These are phyloP conservation scores for Globisporangium nunn DNA, from an alignment of 352 stramenopile species.

Conservation along the genomic window DNA sequence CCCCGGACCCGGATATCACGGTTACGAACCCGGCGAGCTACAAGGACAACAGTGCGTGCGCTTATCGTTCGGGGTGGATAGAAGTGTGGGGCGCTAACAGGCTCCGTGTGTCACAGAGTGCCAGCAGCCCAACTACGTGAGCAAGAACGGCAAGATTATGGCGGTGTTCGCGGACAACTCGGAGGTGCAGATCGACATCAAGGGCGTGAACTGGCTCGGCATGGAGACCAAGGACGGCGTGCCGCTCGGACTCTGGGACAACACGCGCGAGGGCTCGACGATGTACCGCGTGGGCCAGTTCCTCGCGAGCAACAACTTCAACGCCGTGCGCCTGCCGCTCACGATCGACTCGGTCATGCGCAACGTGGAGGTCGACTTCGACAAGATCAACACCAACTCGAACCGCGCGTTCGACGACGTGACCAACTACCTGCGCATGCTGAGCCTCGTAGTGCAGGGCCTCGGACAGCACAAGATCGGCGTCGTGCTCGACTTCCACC, in stretches of 20 bases:
- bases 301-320: conserved; percentile 73
- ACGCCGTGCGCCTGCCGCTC: conserved; percentile 67
- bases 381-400: conserved; percentile 82
- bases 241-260: conserved; percentile 76
- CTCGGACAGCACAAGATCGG: conserved; percentile 70
- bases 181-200: conserved; percentile 69
- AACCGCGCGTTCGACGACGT: conserved; percentile 57
- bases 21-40: conserved; percentile 72
- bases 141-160: conserved; percentile 67
- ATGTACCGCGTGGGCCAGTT: conserved; percentile 75
- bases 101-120: conserved; percentile 25
- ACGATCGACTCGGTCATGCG: conserved; percentile 63
- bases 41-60: conserved; percentile 37
- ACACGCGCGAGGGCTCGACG: conserved; percentile 66
- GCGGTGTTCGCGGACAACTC: conserved; percentile 43
- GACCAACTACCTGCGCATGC: conserved; percentile 60
- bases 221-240: conserved; percentile 71
- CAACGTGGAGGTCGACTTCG: conserved; percentile 50
- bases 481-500: conserved; percentile 77
- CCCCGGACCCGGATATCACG: conserved; percentile 37
- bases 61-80: no score
- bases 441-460: conserved; percentile 55
- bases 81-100: no score
- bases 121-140: conserved; percentile 77
- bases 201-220: conserved; percentile 82